Conservation (phyloP, 2,329 filamentous ascomycete species). For the Penicillium sp. region DNA sequence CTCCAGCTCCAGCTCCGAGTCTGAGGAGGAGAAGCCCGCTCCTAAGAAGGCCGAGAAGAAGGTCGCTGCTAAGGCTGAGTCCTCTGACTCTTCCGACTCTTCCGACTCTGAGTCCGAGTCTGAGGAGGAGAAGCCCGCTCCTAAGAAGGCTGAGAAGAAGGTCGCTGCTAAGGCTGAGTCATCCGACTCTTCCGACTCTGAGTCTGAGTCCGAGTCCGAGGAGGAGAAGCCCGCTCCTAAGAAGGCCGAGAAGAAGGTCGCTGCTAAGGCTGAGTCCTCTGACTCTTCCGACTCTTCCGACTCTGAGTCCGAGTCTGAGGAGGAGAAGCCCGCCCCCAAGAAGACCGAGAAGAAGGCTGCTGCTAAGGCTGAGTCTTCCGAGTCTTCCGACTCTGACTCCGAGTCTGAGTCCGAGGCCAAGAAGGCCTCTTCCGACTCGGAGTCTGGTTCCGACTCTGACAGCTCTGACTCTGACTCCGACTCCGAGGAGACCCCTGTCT, state of each 20-base stretch:
- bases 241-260: conserved; percentile 28
- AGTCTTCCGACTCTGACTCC: conserved; percentile 31
- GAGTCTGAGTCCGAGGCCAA: conserved; percentile 30
- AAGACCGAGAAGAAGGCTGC: conserved; percentile 31
- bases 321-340: conserved; percentile 36
- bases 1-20: conserved; percentile 28
- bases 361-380: conserved; percentile 29
- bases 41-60: conserved; percentile 30
- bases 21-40: conserved; percentile 29
- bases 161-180: conserved; percentile 29
- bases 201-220: conserved; percentile 33
- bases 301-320: conserved; percentile 34
- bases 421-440: conserved; percentile 28
- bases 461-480: conserved; percentile 34
- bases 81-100: conserved; percentile 29
- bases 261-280: conserved; percentile 29
- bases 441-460: conserved; percentile 25
- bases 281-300: conserved; percentile 31
- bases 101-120: conserved; percentile 34
- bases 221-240: conserved; percentile 29
- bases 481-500: conserved; percentile 30
- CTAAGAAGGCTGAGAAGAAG: conserved; percentile 30
- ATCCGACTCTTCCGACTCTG: conserved; percentile 26
- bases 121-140: conserved; percentile 29
- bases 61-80: conserved; percentile 29